Evolutionary conservation across 169 alveolate species (phyloP), one percentile per base, ranked within the genome.

Genomic region (Eimeria necatrix): DNA sequence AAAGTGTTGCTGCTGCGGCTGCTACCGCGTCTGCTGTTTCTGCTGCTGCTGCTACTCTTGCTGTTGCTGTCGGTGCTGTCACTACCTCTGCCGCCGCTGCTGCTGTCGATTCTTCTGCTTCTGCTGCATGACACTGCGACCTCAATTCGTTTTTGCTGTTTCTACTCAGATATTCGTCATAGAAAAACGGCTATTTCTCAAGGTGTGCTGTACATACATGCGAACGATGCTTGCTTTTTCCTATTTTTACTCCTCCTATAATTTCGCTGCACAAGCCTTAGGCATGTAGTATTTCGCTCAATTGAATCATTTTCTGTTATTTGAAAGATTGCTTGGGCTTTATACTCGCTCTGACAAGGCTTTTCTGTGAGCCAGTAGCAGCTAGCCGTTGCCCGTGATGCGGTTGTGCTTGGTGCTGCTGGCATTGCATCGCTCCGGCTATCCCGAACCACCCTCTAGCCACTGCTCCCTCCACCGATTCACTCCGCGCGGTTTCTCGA

Each of bases 171-270:
- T 84, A 20, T 84, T 84, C 92, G 59, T 48, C 53, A 56, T 84
- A 12, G 92, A 84, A 64, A 84, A 84, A 46, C 64, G 92, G 20
- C 92, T 51, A 4, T 60, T 84, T 18, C 46, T 84, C 60, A 84
- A 84, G 78, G 92, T 84, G 18, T 9, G 90, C 0, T 10, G 24
- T 7, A 14, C 46, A 18, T 22, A 14, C 46, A 14, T 46, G 60
- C 12, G 68, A 14, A 14, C n/a, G 32, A 46, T 9, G 8, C 51
- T 24, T 26, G 9, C 32, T 20, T 26, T 74, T 16, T 18, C 86
- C 49, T 20, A 7, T 2, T 14, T n/a, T 74, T 0, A 32, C 51
- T 16, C 56, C 51, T 8, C 4, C 59, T 74, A 20, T 46, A 9
- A 22, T 22, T 18, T 14, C 78, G 9, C 78, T n/a, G 1, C n/a